phyloP scores from a whole-genome alignment of 768 basidiomycete species.

The Pleurotus sapidus region DNA sequence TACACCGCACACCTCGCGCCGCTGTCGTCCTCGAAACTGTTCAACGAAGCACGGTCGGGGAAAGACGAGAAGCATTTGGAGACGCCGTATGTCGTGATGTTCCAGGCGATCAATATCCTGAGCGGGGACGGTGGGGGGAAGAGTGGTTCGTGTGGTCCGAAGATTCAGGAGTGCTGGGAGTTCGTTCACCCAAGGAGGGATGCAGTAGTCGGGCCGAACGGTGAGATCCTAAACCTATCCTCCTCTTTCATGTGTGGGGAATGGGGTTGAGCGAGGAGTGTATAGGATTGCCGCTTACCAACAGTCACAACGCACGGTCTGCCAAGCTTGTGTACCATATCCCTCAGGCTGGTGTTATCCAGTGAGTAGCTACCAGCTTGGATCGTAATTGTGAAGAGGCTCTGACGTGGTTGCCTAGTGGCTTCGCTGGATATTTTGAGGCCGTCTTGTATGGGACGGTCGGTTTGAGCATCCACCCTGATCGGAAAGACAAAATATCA shows the following conservation, averaged over 20 bases:
- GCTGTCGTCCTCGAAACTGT: conserved; percentile 89
- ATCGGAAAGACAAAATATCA: conserved; percentile 79
- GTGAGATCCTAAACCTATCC: conserved; percentile 31
- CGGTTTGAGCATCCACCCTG: conserved; percentile 91
- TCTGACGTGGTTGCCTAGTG: conserved; percentile 33
- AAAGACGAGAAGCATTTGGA: conserved; percentile 76
- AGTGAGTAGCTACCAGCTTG: conserved; percentile 39
- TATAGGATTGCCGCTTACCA: conserved; percentile 92
- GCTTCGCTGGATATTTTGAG: conserved; percentile 96
- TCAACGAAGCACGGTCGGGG: conserved; percentile 70
- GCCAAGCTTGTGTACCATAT: conserved; percentile 88
- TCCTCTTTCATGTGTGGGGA: no score
- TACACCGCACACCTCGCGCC: conserved; percentile 96
- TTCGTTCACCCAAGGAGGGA: conserved; percentile 93
- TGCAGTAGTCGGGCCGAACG: conserved; percentile 66
- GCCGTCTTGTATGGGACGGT: conserved; percentile 88
- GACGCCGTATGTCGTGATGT: conserved; percentile 99
- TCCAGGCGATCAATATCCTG: conserved; percentile 88
- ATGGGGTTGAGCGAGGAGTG: background rate
- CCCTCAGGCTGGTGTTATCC: conserved; percentile 89
- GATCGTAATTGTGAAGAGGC: no score
- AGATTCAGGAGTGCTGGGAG: conserved; percentile 95
- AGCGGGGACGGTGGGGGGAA: conserved; percentile 68
- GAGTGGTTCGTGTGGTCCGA: conserved; percentile 70
- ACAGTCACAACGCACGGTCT: conserved; percentile 91